Evolutionary conservation across 1,284 basidiomycete genomes (phyloP).

Genomic region (Amylostereum chailletii): DNA sequence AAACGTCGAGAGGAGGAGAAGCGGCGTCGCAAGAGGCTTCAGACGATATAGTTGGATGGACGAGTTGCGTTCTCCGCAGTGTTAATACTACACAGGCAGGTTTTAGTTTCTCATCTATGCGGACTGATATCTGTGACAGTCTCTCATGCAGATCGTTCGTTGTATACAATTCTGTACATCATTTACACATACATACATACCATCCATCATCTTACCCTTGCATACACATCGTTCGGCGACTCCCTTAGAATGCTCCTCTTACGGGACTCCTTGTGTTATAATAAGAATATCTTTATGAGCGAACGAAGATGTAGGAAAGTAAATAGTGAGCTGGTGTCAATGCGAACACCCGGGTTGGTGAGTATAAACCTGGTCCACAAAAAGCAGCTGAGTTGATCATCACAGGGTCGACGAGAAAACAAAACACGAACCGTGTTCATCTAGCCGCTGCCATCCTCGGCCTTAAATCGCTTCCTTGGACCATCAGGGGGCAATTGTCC

Average conservation of each 20-base stretch:
- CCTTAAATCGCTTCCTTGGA: conserved; percentile 44
- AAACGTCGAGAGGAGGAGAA: conserved; percentile 68
- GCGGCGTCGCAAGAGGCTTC: conserved; percentile 41
- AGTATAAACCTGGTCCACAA: not conserved
- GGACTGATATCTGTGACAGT: not conserved
- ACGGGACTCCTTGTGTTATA: no score
- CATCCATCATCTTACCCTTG: no score
- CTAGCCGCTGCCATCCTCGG: conserved; percentile 32
- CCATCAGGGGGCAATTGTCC: conserved; percentile 29
- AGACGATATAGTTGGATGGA: not conserved
- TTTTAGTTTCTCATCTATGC: not conserved
- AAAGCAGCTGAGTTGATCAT: not conserved
- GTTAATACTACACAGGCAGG: not conserved
- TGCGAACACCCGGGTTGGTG: no score
- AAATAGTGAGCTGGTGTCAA: no score
- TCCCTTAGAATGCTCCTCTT: no score
- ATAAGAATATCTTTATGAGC: no score
- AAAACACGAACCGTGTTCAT: not conserved
- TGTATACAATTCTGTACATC: not conserved
- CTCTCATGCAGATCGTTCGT: not conserved
- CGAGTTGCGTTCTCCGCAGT: not conserved
- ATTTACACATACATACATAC: not conserved
- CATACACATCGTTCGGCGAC: no score
- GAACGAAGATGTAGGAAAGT: no score
- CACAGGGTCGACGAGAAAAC: conserved; percentile 5